Percentiles rank a stretch among this genome's conserved stretches.
Conservation (phyloP, 2,329 filamentous ascomycete species). For the Ceratocystis cubensis region DNA sequence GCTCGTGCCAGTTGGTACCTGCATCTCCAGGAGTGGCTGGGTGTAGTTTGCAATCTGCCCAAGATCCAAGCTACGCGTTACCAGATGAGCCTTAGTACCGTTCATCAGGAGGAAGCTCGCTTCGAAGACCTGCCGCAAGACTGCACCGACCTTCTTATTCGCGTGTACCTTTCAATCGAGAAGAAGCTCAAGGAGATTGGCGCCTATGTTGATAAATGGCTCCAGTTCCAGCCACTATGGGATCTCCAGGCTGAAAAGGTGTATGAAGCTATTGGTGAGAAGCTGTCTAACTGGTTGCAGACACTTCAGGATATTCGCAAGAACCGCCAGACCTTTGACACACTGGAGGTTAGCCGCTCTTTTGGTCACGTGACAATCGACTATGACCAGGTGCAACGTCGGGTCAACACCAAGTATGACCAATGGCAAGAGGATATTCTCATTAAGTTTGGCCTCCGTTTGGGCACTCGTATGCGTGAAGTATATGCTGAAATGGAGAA, state of each 20-base stretch:
- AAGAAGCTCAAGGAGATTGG: conserved; percentile 68
- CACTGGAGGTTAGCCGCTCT: conserved; percentile 78
- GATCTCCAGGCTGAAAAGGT: conserved; percentile 93
- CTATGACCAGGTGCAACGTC: conserved; percentile 96
- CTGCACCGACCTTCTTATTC: conserved; percentile 65
- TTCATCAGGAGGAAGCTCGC: conserved; percentile 50
- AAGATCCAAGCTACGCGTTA: conserved; percentile 94
- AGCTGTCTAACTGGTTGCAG: conserved; percentile 86
- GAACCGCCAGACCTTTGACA: conserved; percentile 91
- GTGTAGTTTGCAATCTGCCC: conserved; percentile 78
- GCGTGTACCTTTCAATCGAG: conserved; percentile 75
- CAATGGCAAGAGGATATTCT: conserved; percentile 98
- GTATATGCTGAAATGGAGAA: conserved; percentile 86
- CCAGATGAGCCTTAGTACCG: conserved; percentile 68
- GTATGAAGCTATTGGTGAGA: conserved; percentile 80
- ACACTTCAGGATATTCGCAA: conserved; percentile 95
- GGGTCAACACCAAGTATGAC: conserved; percentile 98
- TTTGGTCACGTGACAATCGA: conserved; percentile 94
- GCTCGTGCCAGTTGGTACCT: conserved; percentile 87
- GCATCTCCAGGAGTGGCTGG: conserved; percentile 87
- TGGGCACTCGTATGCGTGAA: conserved; percentile 83
- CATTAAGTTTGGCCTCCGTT: conserved; percentile 77
- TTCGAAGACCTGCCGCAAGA: conserved; percentile 77
- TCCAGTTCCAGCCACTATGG: conserved; percentile 97
- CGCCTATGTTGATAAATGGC: conserved; percentile 89